These are phyloP conservation scores for Microbotryum lychnidis-dioicae DNA, from an alignment of 1,284 basidiomycete species.

Conservation along the genomic window DNA sequence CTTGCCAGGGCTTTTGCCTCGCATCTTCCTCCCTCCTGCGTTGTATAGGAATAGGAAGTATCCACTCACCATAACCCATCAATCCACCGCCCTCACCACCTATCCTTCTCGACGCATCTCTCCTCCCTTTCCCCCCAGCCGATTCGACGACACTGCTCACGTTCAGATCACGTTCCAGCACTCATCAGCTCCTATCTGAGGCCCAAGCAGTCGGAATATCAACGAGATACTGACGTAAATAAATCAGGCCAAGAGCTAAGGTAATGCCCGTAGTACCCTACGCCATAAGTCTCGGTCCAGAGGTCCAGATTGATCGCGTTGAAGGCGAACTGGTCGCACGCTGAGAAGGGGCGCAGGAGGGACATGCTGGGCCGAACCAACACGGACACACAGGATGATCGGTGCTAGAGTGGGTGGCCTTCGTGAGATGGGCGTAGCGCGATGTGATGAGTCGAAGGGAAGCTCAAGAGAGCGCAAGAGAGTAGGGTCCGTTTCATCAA, in stretches of 20 bases:
- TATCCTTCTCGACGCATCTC: conserved; percentile 62
- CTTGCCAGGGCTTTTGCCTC: background rate
- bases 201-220: conserved; percentile 2
- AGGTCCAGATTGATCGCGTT: conserved; percentile 89
- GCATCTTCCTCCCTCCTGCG: no score
- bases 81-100: conserved; percentile 55
- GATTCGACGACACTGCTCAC: conserved; percentile 26
- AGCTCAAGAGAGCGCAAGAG: no score
- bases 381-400: no score
- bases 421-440: no score
- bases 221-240: conserved; percentile 47
- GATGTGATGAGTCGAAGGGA: no score
- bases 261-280: conserved; percentile 77
- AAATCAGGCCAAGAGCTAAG: conserved; percentile 83
- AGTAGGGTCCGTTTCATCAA: no score
- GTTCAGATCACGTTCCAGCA: background rate
- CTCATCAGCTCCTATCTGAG: background rate
- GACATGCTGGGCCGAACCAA: conserved; percentile 51
- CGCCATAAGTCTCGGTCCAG: conserved; percentile 88
- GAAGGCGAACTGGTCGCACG: conserved; percentile 80
- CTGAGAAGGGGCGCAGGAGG: conserved; percentile 68
- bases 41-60: no score
- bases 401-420: no score
- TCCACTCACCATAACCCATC: conserved; percentile 67
- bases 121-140: conserved; percentile 9